Percentiles rank a stretch among this genome's conserved stretches.
Evolutionary conservation across 2,329 filamentous ascomycete species (phyloP).

Genomic region (Ophiostoma himal-ulmi): DNA sequence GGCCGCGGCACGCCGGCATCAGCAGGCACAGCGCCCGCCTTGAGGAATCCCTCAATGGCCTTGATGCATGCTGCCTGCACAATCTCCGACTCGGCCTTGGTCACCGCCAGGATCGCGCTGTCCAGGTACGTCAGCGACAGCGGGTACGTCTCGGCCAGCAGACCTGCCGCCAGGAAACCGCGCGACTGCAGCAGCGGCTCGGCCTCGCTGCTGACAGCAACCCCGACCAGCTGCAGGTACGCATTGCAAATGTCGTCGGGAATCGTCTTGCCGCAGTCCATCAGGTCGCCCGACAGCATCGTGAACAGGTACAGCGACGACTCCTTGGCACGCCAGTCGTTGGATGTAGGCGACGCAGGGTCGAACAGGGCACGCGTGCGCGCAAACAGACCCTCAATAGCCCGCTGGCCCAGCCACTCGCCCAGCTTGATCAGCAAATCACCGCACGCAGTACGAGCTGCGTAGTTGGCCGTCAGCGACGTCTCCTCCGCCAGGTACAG

Average conservation of each 20-base stretch:
- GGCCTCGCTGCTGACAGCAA: conserved; percentile 62
- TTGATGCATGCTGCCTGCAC: conserved; percentile 91
- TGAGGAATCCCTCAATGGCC: conserved; percentile 64
- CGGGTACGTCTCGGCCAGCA: conserved; percentile 63
- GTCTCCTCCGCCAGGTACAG: conserved; percentile 93
- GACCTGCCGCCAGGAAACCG: conserved; percentile 79
- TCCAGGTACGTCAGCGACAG: conserved; percentile 63
- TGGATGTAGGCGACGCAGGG: conserved; percentile 33
- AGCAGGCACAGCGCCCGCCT: conserved; percentile 30
- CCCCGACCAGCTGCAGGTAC: conserved; percentile 75
- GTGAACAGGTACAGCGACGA: conserved; percentile 79
- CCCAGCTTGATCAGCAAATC: conserved; percentile 89
- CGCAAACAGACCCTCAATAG: conserved; percentile 70
- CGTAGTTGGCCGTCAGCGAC: conserved; percentile 92
- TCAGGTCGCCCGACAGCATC: conserved; percentile 78
- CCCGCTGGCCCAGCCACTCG: conserved; percentile 74
- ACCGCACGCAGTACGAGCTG: conserved; percentile 83
- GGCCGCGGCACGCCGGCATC: not conserved
- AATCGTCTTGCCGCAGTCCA: conserved; percentile 71
- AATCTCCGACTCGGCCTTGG: conserved; percentile 63
- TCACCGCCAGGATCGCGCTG: conserved; percentile 68
- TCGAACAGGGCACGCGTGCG: conserved; percentile 70
- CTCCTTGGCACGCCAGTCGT: conserved; percentile 62
- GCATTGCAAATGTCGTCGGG: conserved; percentile 61
- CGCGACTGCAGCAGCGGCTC: conserved; percentile 77